Base-by-base conservation (phyloP, 495 filamentous ascomycete genomes). In the Annulohypoxylon nitens region DNA sequence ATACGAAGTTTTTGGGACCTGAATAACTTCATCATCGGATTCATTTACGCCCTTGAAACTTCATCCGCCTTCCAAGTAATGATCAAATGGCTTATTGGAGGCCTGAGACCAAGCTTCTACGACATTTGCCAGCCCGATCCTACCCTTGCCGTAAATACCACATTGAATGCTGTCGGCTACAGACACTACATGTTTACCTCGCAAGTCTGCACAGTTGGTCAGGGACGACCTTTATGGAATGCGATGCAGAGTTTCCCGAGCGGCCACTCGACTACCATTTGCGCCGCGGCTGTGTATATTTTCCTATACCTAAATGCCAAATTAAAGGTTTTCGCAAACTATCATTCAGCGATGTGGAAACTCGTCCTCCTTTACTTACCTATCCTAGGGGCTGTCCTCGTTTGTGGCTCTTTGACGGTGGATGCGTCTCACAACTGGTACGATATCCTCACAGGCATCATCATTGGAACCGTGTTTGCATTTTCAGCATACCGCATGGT, bases 231-330 rank as follows among this genome's bases (percentile, higher is more conserved):
- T 18, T 54, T 79, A 36, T 75, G 76, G 60, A 60, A 76, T 37
- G 77, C 79, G 68, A 88, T 76, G 86, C 88, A 75, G 71, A 34
- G 83, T 81, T 78, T 88, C 64, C 87, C 87, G 0, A 86, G 83
- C 41, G 87, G 87, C 4, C 87, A 89, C 65, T 83, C 85, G 30
- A 87, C 86, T 0, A 86, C 86, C 9, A 85, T 83, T 2, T 84
- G 83, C 26, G 86, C 86, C 0, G 86, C 82, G 4, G 85, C 84
- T 50, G 78, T 86, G 16, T 88, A 83, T 71, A 71, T 87, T 12
- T 86, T 69, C 68, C 78, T 88, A 11, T 89, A 89, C 72, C 78
- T 89, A 9, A 89, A 89, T 70, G 86, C 85, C 34, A 88, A 87
- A 75, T 74, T 89, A 18, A 88, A 88, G 67, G 79, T 86, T 50